phyloP scores from a whole-genome alignment of 2,329 filamentous ascomycete species.

The Proliferodiscus dingleyae region DNA sequence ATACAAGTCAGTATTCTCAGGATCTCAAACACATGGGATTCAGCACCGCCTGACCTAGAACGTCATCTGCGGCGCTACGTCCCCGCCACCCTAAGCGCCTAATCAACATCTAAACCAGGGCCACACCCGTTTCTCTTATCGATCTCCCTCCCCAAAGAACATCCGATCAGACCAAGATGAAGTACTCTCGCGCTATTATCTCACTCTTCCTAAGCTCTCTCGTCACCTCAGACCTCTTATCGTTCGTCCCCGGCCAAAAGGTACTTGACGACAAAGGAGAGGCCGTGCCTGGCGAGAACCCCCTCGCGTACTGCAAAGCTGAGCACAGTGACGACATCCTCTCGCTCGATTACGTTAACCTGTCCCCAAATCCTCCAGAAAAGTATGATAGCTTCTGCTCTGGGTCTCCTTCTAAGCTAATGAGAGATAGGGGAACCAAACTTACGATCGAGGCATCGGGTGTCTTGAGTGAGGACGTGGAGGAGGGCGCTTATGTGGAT shows the following conservation, averaged over 20 bases:
- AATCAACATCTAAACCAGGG: not conserved
- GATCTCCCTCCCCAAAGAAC: conserved; percentile 9
- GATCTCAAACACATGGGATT: not conserved
- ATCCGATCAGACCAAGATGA: conserved; percentile 23
- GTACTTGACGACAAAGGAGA: conserved; percentile 45
- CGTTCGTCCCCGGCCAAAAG: conserved; percentile 44
- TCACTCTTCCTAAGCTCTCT: conserved; percentile 26
- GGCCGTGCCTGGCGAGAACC: conserved; percentile 63
- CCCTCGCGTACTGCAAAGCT: conserved; percentile 68
- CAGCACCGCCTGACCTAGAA: conserved; percentile 1
- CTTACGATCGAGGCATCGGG: conserved; percentile 78
- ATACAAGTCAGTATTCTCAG: not conserved
- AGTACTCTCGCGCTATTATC: conserved; percentile 25
- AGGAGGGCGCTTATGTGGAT: conserved; percentile 73
- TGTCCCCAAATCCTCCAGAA: conserved; percentile 79
- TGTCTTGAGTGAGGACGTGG: conserved; percentile 65
- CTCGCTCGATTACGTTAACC: conserved; percentile 71
- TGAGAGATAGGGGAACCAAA: conserved; percentile 59
- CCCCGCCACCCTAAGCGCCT: not conserved
- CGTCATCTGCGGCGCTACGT: not conserved
- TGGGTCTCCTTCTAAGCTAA: not conserved
- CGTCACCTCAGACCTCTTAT: conserved; percentile 38
- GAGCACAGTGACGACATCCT: conserved; percentile 68
- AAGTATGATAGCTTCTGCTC: conserved; percentile 62
- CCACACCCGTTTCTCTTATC: conserved; percentile 8